Conservation (phyloP, 2,329 filamentous ascomycete genomes). For the Zasmidium citrigriseum region DNA sequence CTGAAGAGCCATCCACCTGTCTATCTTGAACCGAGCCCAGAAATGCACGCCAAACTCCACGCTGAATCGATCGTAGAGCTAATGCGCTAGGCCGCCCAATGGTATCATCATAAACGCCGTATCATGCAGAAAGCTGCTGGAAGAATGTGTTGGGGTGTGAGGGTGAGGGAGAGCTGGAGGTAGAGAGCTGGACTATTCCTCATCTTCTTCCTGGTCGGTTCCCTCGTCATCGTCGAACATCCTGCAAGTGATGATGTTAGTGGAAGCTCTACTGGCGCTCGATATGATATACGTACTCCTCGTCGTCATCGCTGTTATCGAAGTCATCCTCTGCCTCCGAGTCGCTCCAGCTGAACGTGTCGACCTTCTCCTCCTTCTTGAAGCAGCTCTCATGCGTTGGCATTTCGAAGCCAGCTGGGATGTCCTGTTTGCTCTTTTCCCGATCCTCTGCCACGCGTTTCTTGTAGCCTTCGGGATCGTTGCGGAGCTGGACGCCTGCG, state of each 20-base stretch:
- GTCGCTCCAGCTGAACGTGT: slow-evolving; percentile 71
- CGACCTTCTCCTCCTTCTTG: slow-evolving; percentile 53
- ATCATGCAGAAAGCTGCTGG: background rate
- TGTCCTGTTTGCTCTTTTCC: slow-evolving; percentile 72
- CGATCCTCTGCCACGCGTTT: slow-evolving; percentile 68
- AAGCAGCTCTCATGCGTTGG: slow-evolving; percentile 69
- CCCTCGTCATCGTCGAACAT: slow-evolving; percentile 61
- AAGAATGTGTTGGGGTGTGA: background rate
- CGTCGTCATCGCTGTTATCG: slow-evolving; percentile 67
- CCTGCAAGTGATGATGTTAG: slow-evolving; percentile 4
- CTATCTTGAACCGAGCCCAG: background rate
- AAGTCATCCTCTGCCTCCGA: slow-evolving; percentile 67
- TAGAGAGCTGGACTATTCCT: slow-evolving; percentile 36
- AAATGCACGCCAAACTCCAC: slow-evolving; percentile 23
- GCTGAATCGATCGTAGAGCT: slow-evolving; percentile 19
- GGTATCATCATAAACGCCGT: slow-evolving; percentile 6
- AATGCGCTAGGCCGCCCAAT: background rate
- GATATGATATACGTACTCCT: slow-evolving; percentile 29
- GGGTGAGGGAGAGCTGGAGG: no score
- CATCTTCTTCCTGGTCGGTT: slow-evolving; percentile 59
- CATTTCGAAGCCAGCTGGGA: slow-evolving; percentile 78
- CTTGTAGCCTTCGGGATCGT: slow-evolving; percentile 70
- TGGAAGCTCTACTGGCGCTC: background rate
- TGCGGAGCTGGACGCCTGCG: slow-evolving; percentile 81
- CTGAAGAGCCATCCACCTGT: background rate